phyloP scores from a whole-genome alignment of 1,284 basidiomycete species.

The Gymnopus androsaceus region DNA sequence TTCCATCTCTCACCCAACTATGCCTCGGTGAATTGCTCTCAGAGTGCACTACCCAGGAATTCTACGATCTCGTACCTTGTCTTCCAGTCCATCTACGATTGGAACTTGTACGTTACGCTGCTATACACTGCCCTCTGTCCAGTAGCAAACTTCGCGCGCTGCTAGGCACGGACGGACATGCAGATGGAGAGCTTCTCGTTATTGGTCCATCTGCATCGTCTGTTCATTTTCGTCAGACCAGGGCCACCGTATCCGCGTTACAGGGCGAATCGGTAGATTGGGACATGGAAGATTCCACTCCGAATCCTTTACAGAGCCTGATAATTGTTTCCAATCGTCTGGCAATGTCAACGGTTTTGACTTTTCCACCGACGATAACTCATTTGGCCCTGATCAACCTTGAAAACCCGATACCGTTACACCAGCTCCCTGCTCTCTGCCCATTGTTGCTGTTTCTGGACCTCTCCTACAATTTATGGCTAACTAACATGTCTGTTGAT shows the following conservation, averaged over 20 bases:
- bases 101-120: constrained; percentile 54
- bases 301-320: constrained; percentile 40
- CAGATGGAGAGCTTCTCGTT: constrained; percentile 62
- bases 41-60: constrained; percentile 38
- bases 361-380: constrained; percentile 36
- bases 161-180: constrained; percentile 49
- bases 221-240: constrained; percentile 37
- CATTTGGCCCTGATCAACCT: constrained; percentile 46
- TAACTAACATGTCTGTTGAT: constrained; percentile 29
- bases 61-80: constrained; percentile 46
- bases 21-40: constrained; percentile 48
- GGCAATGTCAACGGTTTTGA: constrained; percentile 34
- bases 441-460: constrained; percentile 65
- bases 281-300: constrained; percentile 34
- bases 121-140: constrained; percentile 56
- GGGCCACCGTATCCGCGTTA: background rate
- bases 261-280: constrained; percentile 24
- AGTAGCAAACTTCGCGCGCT: constrained; percentile 49
- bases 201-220: constrained; percentile 54
- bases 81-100: constrained; percentile 60
- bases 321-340: constrained; percentile 40
- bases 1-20: constrained; percentile 52
- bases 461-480: constrained; percentile 68
- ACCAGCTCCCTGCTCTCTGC: constrained; percentile 58
- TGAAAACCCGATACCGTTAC: constrained; percentile 44